Base-by-base conservation (phyloP, 164 flowering plant species). In the Brasenia schreberi region DNA sequence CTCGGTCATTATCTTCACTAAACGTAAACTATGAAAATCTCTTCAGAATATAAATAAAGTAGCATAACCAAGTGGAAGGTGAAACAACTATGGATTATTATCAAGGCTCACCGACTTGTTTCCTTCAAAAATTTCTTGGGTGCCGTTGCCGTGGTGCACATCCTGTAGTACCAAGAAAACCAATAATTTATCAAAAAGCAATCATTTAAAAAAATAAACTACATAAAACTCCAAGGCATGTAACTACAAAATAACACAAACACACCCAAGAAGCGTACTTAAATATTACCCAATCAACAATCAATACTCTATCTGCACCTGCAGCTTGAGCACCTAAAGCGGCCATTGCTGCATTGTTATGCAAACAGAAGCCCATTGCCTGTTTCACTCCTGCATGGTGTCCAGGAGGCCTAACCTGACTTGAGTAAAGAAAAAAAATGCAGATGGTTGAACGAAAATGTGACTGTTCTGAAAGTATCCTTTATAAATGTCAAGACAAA, bases 101-200 rank as follows among this genome's bases (percentile, higher is more conserved):
- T n/a, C n/a, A 42, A n/a, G 64, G 59, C 96, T 79, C 70, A 94
- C 99, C 81, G 96, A 84, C 77, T 81, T 85, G 78, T 77, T 84
- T 49, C 70, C 77, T 27, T 91, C 89, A 81, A 91, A 94, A 75
- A 94, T 91, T 78, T 94, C 99, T 78, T 94, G 99, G 18, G 99
- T 94, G 27, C 99, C 99, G 80, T 94, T 94, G 65, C 99, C 99
- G 79, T 94, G 99, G 74, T 94, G 99, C 45, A 94, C 99, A 83
- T 94, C 99, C 99, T 91, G 79, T 66, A 69, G 59, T 33, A 65
- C 52, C 64, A 71, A 14, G 18, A 43, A 69, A 27, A 44, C n/a
- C 27, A 23, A 23, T 23, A 23, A 23, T 23, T 23, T 23, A 23
- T 23, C 27, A 23, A 23, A 23, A 23, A 23, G 27, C 27, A 23